phyloP scores from a whole-genome alignment of 306 rosid species.

The Quercus rubra region DNA sequence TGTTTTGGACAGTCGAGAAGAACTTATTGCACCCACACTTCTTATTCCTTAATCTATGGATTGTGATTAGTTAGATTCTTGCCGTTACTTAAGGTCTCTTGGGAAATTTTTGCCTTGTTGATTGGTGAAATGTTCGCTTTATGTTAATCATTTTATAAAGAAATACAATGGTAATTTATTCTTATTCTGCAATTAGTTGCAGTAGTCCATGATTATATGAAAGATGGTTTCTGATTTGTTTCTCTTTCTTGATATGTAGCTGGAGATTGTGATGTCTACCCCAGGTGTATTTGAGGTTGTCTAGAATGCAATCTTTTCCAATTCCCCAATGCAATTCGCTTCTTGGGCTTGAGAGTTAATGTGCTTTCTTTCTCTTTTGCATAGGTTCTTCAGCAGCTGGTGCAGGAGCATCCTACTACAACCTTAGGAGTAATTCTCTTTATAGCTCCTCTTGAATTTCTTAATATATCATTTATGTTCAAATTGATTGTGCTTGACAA shows the following conservation, averaged over 20 bases:
- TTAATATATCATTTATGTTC: slow-evolving; percentile 2
- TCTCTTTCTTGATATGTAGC: slow-evolving; percentile 46
- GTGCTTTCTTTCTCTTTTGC: slow-evolving; percentile 15
- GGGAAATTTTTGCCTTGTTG: too few relatives aligned
- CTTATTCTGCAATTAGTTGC: too few relatives aligned
- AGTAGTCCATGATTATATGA: background rate
- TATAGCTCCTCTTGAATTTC: slow-evolving; percentile 9
- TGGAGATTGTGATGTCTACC: slow-evolving; percentile 84
- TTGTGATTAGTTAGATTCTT: slow-evolving; percentile 1
- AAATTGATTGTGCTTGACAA: too few relatives aligned
- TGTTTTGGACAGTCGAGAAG: slow-evolving; percentile 7
- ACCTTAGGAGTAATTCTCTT: slow-evolving; percentile 58
- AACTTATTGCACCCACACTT: slow-evolving; percentile 3
- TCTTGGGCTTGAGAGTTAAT: slow-evolving; percentile 20
- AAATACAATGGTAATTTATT: too few relatives aligned
- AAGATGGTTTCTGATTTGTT: slow-evolving; percentile 26
- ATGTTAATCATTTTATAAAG: too few relatives aligned
- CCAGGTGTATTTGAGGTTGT: slow-evolving; percentile 95
- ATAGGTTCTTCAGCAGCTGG: slow-evolving; percentile 73
- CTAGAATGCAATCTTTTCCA: slow-evolving; percentile 13
- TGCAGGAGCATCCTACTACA: slow-evolving; percentile 64
- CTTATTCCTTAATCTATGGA: slow-evolving; percentile 2
- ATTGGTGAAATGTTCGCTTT: too few relatives aligned
- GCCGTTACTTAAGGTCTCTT: background rate
- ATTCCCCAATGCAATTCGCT: slow-evolving; percentile 11